Conservation (phyloP, 2,329 filamentous ascomycete genomes). For the Calonectria honghensis region DNA sequence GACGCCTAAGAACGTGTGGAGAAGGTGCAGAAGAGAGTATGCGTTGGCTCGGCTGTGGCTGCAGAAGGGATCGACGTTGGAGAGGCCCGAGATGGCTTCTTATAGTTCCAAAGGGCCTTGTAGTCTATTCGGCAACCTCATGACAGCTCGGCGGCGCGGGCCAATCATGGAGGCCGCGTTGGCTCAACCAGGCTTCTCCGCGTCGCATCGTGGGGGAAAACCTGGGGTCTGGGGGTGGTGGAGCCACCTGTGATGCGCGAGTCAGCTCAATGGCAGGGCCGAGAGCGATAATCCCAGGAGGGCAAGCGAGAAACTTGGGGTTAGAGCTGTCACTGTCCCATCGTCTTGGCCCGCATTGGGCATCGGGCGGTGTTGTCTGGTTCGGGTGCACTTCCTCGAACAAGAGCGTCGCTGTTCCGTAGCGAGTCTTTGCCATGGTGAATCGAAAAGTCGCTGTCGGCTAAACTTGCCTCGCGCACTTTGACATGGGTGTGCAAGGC, state of each 20-base stretch:
- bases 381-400: conserved; percentile 1
- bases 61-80: conserved; percentile 16
- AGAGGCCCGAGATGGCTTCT: conserved; percentile 22
- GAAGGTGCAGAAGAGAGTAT: background rate
- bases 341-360: background rate
- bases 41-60: background rate
- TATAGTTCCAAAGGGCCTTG: conserved; percentile 5
- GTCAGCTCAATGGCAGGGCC: conserved; percentile 1
- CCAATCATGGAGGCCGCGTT: background rate
- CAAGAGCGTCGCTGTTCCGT: background rate
- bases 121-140: conserved; percentile 8
- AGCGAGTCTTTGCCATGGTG: background rate
- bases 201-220: conserved; percentile 10
- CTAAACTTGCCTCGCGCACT: conserved; percentile 1
- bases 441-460: background rate
- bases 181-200: conserved; percentile 10
- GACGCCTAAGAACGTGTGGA: background rate
- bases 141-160: conserved; percentile 4
- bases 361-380: background rate
- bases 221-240: conserved; percentile 21
- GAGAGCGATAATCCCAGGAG: background rate
- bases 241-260: background rate
- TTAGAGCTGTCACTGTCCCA: background rate
- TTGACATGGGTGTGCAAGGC: background rate
- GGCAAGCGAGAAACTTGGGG: conserved; percentile 5